phyloP scores from a whole-genome alignment of 2,329 filamentous ascomycete species.

The Aspergillus fumigatus region DNA sequence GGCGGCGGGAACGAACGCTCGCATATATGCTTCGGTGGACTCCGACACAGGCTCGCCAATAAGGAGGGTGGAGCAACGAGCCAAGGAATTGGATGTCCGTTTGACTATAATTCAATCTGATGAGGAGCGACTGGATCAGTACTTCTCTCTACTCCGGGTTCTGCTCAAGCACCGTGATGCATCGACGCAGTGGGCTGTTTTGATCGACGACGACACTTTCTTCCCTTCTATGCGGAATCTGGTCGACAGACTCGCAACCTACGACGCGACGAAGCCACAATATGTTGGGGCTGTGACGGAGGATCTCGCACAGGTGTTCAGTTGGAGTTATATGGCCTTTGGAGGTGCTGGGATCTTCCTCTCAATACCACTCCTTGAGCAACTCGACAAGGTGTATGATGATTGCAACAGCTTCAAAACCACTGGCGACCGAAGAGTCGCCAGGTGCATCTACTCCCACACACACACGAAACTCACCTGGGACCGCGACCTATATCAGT shows the following conservation, averaged over 20 bases:
- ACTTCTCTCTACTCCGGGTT: conserved; percentile 48
- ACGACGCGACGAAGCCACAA: conserved; percentile 43
- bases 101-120: conserved; percentile 23
- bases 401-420: conserved; percentile 42
- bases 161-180: conserved; percentile 37
- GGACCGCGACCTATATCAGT: conserved; percentile 50
- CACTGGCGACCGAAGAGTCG: conserved; percentile 50
- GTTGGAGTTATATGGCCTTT: conserved; percentile 53
- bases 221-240: conserved; percentile 51
- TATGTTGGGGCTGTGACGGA: conserved; percentile 55
- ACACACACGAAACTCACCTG: conserved; percentile 49
- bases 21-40: conserved; percentile 48
- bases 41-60: conserved; percentile 15
- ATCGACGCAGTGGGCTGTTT: conserved; percentile 48
- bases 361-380: conserved; percentile 45
- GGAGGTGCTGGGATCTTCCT: conserved; percentile 56
- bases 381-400: conserved; percentile 44
- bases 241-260: conserved; percentile 38
- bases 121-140: conserved; percentile 39
- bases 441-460: conserved; percentile 50
- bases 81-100: conserved; percentile 33
- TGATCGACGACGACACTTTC: conserved; percentile 59
- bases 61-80: conserved; percentile 17
- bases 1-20: conserved; percentile 45
- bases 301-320: conserved; percentile 44